phyloP scores from a whole-genome alignment of 441 rosid species.

The Breynia disticha region DNA sequence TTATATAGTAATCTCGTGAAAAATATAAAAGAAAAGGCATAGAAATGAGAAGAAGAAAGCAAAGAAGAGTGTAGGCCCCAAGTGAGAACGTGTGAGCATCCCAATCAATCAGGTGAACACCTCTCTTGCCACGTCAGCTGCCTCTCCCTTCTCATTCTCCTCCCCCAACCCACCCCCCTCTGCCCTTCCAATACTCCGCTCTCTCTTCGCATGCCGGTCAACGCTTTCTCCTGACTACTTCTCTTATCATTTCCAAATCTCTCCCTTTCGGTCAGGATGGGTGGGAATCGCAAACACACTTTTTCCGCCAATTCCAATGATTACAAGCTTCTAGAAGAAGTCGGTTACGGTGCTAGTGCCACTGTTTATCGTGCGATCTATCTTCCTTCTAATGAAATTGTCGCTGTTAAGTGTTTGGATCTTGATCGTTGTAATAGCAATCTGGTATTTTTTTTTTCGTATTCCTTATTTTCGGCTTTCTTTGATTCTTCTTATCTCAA shows the following conservation, averaged over 20 bases:
- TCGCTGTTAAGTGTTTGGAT: constrained; percentile 95
- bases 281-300: constrained; percentile 36
- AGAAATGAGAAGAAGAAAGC: too few relatives aligned
- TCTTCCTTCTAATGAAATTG: constrained; percentile 66
- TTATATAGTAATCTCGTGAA: too few relatives aligned
- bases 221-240: background rate
- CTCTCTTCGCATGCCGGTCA: background rate
- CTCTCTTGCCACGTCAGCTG: background rate
- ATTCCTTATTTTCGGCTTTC: background rate
- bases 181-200: background rate
- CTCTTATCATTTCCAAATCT: background rate
- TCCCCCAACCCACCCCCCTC: background rate
- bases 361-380: constrained; percentile 88
- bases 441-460: constrained; percentile 69
- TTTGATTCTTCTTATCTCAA: too few relatives aligned
- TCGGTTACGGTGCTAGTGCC: constrained; percentile 94
- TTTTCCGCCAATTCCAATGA: constrained; percentile 58
- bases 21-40: too few relatives aligned
- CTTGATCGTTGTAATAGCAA: constrained; percentile 97
- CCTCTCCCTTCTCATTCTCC: background rate
- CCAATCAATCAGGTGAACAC: too few relatives aligned
- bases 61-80: too few relatives aligned
- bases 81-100: too few relatives aligned
- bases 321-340: constrained; percentile 79
- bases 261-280: constrained; percentile 32